A percentile compares a stretch with the other conserved stretches of the same genome.
Evolutionary conservation across 2,329 filamentous ascomycete species (phyloP).

Genomic region (Pyrenophora graminea): DNA sequence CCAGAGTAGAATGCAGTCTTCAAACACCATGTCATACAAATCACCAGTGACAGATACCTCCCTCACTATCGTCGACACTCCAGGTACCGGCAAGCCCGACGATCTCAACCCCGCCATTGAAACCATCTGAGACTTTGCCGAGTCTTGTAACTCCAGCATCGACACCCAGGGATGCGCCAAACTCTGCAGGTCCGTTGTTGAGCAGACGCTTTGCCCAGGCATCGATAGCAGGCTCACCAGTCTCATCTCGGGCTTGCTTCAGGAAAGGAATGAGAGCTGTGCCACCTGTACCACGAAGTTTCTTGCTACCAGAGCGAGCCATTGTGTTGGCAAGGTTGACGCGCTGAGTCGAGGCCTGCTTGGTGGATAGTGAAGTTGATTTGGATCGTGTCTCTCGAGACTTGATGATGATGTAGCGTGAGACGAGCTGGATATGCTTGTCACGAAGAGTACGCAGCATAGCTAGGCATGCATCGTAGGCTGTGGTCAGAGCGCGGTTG

Average conservation of each 20-base stretch:
- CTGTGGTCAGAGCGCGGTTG: constrained; percentile 71
- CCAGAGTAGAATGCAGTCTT: constrained; percentile 1
- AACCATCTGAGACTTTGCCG: constrained; percentile 58
- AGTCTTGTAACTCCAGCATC: constrained; percentile 49
- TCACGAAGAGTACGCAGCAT: constrained; percentile 80
- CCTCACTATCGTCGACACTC: constrained; percentile 83
- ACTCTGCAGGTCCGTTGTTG: constrained; percentile 55
- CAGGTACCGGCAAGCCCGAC: constrained; percentile 81
- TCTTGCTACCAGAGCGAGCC: constrained; percentile 52
- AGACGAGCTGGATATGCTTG: constrained; percentile 95
- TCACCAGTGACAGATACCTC: constrained; percentile 49
- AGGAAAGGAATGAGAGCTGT: constrained; percentile 93
- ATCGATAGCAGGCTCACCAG: constrained; percentile 84
- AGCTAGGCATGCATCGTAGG: constrained; percentile 88
- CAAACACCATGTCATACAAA: neutral
- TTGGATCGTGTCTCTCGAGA: constrained; percentile 73
- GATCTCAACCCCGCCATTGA: constrained; percentile 60
- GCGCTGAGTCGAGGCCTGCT: constrained; percentile 47
- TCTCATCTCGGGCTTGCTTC: constrained; percentile 96
- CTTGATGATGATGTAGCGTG: constrained; percentile 91
- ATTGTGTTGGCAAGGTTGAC: constrained; percentile 63
- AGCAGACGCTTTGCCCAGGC: constrained; percentile 64
- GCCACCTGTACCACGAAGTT: constrained; percentile 86
- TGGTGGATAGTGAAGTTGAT: constrained; percentile 63
- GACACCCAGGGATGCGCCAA: constrained; percentile 15